A percentile compares a stretch with the other conserved stretches of the same genome.
Evolutionary conservation across 2,329 filamentous ascomycete genomes (phyloP).

Genomic region (Plectosphaerella cucumerina): DNA sequence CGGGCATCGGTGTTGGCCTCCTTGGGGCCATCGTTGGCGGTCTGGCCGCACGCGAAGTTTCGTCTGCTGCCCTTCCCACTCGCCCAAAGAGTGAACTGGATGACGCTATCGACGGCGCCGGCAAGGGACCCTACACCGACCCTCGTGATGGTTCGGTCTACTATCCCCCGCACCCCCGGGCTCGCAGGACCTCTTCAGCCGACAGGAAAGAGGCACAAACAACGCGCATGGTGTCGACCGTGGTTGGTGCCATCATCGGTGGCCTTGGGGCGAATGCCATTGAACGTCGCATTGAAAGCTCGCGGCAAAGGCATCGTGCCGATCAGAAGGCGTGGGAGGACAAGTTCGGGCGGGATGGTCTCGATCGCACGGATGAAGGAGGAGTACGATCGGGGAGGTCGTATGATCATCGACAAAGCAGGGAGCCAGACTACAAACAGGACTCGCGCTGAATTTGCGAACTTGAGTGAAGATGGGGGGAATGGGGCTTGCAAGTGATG

Average conservation of each 20-base stretch:
- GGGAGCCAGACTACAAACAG: too few relatives aligned
- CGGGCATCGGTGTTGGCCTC: constrained; percentile 47
- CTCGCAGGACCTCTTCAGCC: not conserved
- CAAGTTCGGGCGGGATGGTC: constrained; percentile 12
- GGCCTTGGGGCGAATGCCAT: constrained; percentile 50
- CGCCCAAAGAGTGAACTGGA: not conserved
- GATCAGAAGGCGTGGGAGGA: constrained; percentile 28
- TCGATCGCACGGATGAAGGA: too few relatives aligned
- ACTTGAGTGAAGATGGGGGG: too few relatives aligned
- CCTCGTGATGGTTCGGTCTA: not conserved
- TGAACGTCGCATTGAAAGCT: constrained; percentile 37
- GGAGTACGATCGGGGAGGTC: too few relatives aligned
- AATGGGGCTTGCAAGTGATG: too few relatives aligned
- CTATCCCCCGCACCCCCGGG: constrained; percentile 1
- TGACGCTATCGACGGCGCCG: not conserved
- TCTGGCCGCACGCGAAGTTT: constrained; percentile 45
- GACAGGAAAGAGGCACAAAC: constrained; percentile 19
- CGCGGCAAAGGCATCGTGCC: constrained; percentile 25
- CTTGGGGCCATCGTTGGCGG: constrained; percentile 52
- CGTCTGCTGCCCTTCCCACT: constrained; percentile 28
- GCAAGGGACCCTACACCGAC: not conserved
- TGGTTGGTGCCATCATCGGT: constrained; percentile 51
- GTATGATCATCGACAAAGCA: too few relatives aligned
- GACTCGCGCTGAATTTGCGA: too few relatives aligned
- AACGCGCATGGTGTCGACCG: constrained; percentile 39